phyloP scores from a whole-genome alignment of 2,329 filamentous ascomycete species.

The Hyphodiscus sp. region DNA sequence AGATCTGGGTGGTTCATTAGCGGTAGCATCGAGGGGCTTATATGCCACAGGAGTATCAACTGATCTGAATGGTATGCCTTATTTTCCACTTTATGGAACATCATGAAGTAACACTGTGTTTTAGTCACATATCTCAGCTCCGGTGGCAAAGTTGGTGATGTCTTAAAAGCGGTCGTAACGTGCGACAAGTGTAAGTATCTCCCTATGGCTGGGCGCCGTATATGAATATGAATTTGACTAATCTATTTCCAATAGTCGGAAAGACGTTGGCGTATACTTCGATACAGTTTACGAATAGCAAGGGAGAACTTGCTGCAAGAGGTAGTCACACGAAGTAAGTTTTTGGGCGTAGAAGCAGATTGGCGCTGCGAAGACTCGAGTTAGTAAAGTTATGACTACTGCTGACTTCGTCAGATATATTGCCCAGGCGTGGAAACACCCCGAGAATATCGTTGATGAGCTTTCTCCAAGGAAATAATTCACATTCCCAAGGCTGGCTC shows the following conservation, averaged over 20 bases:
- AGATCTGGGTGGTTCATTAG: constrained; percentile 58
- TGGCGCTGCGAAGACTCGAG: not conserved
- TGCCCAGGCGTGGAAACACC: constrained; percentile 30
- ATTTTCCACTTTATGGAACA: not conserved
- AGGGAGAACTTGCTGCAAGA: constrained; percentile 53
- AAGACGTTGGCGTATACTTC: constrained; percentile 57
- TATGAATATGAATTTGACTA: not conserved
- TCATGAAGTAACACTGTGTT: not conserved
- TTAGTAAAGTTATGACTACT: not conserved
- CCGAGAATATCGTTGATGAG: constrained; percentile 29
- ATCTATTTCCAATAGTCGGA: constrained; percentile 41
- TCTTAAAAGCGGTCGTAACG: constrained; percentile 47
- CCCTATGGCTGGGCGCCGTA: not conserved
- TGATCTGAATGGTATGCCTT: constrained; percentile 49
- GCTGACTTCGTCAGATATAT: constrained; percentile 24
- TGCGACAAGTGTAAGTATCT: constrained; percentile 53
- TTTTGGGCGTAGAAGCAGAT: not conserved
- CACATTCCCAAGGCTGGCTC: not conserved
- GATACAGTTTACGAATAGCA: constrained; percentile 50
- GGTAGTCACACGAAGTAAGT: constrained; percentile 60
- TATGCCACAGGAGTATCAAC: constrained; percentile 60
- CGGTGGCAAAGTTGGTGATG: constrained; percentile 51
- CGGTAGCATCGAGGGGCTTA: constrained; percentile 57
- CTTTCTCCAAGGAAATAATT: constrained; percentile 22
- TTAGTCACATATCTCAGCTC: constrained; percentile 57